Conservation (phyloP, 768 basidiomycete genomes). For the Leccinum sublutescens region DNA sequence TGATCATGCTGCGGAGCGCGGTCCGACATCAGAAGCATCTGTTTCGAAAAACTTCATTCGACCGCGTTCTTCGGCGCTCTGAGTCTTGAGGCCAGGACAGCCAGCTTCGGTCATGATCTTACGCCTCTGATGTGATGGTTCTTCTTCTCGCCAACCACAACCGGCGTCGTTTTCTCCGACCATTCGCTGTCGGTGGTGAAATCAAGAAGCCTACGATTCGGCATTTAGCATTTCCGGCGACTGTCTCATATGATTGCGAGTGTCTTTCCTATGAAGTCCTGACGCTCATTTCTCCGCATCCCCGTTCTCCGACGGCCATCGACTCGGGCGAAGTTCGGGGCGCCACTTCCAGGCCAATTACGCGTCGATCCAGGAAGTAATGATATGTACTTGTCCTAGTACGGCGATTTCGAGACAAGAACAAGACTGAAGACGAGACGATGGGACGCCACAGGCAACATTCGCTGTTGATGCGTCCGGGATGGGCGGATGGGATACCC, state of each 20-base stretch:
- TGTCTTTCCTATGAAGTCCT: background rate
- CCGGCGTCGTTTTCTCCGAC: conserved; percentile 15
- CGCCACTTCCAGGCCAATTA: background rate
- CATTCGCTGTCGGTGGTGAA: background rate
- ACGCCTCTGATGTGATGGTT: background rate
- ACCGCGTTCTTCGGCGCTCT: background rate
- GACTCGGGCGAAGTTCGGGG: background rate
- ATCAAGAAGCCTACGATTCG: conserved; percentile 8
- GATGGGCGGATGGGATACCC: background rate
- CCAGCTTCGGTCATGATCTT: background rate
- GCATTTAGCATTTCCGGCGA: conserved; percentile 8
- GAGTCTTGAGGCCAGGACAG: background rate
- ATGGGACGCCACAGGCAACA: background rate
- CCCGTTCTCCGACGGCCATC: background rate
- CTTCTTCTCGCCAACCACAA: background rate
- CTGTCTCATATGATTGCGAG: too few species aligned
- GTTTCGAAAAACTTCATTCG: background rate
- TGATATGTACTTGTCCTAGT: background rate
- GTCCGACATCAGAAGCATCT: background rate
- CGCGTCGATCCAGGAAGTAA: background rate
- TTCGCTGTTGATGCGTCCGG: background rate
- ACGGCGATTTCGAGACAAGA: background rate
- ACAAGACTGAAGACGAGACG: background rate
- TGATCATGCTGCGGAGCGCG: background rate
- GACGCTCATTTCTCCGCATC: background rate